These are phyloP conservation scores for Phaeosphaeriaceae sp. DNA, from an alignment of 2,329 filamentous ascomycete genomes.

Conservation along the genomic window DNA sequence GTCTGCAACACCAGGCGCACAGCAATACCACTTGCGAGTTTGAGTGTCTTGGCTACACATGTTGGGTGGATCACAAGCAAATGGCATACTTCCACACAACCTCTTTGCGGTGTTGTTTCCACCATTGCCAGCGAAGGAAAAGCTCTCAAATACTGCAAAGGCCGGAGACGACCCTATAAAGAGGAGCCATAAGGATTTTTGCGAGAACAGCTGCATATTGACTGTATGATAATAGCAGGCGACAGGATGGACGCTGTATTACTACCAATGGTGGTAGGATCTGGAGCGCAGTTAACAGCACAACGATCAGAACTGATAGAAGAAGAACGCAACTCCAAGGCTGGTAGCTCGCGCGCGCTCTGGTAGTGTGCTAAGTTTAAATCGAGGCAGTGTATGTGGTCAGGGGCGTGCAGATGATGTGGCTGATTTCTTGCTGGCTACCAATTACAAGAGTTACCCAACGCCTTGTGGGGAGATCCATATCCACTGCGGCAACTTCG, in stretches of 20 bases:
- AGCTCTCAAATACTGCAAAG: constrained; percentile 2
- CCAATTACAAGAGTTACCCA: not conserved
- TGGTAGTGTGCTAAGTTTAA: constrained; percentile 2
- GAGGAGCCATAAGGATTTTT: not conserved
- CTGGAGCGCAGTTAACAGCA: not conserved
- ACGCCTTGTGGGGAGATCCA: not conserved
- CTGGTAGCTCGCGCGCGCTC: not conserved
- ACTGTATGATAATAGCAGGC: not conserved
- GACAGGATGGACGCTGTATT: not conserved
- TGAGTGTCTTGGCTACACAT: constrained; percentile 12
- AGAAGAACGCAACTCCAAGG: not conserved
- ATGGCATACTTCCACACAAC: constrained; percentile 5
- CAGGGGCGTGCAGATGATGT: not conserved
- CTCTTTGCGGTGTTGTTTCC: not conserved
- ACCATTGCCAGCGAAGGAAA: not conserved
- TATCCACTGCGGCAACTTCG: not conserved
- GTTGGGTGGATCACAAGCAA: constrained; percentile 18
- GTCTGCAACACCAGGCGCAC: constrained; percentile 14
- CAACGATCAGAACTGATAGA: not conserved
- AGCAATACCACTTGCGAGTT: constrained; percentile 27
- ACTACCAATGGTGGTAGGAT: not conserved
- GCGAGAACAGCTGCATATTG: not conserved
- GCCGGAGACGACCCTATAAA: constrained; percentile 1
- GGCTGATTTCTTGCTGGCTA: not conserved
- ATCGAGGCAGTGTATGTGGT: constrained; percentile 6